Evolutionary conservation across 1,139 yeast genomes (phyloP), one percentile per base, ranked within the genome.

Genomic region (Suhomyces maxii): DNA sequence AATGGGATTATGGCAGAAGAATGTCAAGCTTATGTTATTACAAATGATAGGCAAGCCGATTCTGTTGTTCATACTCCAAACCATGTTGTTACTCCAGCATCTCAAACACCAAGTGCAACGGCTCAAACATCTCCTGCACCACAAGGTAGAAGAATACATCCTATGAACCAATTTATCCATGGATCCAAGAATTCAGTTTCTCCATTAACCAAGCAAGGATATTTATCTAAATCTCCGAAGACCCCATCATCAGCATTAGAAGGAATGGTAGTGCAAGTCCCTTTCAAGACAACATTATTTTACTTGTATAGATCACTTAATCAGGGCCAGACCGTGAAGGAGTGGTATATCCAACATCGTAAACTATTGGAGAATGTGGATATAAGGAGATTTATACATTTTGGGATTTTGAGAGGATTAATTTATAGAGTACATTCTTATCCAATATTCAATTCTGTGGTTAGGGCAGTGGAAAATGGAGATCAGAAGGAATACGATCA

Each of bases 371-470:
- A 58, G 14, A 79, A 82, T 54, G 81, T 95, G 36, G 99, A 95
- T 63, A 73, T 93, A 2, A 73, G 98, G 50, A 69, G 96, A 42
- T 89, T 95, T 58, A 73, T 93, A 12, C 83, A 90, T 28, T 95
- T 91, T 71, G 99, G 99, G 0, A 77, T 89, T 3, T 71, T 89
- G 34, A 79, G 89, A 52, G 90, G 95, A 1, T 63, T 95, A 7
- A 84, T 95, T 13, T 90, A 90, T 62, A 69, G 98, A 43, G 88
- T 90, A 1, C 79, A 87, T 50, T 73, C 89, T 10, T 89, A 82
- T 59, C 97, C 98, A 0, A 69, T 89, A 2, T 64, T 76, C 50
- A 71, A 65, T 50, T 68, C 67, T 33, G 61, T 71, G 11, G 65
- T 65, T 11, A 66, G 65, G 47, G 69, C 71, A 26, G 68, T 69